A percentile compares a stretch with the other conserved stretches of the same genome.
Conservation (phyloP, 176 grass and related monocot genomes). For the Oryza glaberrima region DNA sequence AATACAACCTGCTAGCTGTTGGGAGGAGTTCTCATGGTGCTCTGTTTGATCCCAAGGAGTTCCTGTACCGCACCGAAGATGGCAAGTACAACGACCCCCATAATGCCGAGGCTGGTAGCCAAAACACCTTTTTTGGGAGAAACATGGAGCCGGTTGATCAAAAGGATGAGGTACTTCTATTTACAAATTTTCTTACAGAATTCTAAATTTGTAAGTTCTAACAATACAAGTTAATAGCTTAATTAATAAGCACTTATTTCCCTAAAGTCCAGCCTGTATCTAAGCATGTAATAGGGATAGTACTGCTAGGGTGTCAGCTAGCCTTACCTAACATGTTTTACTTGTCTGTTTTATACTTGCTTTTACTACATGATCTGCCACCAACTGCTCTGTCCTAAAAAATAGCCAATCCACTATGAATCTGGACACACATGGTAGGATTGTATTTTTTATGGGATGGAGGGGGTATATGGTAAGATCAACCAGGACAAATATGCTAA, state of each 20-base stretch:
- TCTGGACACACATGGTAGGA: too few relatives aligned
- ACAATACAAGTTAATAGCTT: constrained; percentile 30
- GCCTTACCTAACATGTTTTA: too few relatives aligned
- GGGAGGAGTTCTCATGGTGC: constrained; percentile 24
- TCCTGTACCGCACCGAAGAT: constrained; percentile 45
- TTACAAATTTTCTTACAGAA: constrained; percentile 16
- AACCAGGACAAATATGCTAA: too few relatives aligned
- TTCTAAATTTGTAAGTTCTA: constrained; percentile 9
- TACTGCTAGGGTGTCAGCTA: too few relatives aligned
- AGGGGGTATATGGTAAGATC: too few relatives aligned
- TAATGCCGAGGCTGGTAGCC: constrained; percentile 50
- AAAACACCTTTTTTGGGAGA: constrained; percentile 62
- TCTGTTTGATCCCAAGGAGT: constrained; percentile 46
- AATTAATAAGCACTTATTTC: constrained; percentile 27
- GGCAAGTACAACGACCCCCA: constrained; percentile 60
- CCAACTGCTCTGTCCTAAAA: too few relatives aligned
- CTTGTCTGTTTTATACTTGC: too few relatives aligned
- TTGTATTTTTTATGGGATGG: too few relatives aligned
- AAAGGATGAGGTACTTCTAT: constrained; percentile 38
- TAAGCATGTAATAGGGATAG: too few relatives aligned
- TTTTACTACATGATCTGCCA: too few relatives aligned
- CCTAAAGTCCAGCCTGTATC: not conserved
- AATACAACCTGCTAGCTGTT: constrained; percentile 54
- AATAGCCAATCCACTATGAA: too few relatives aligned
- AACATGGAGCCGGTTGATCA: constrained; percentile 61